Evolutionary conservation across 2,329 filamentous ascomycete genomes (phyloP).

Genomic region (Bertia moriformis): DNA sequence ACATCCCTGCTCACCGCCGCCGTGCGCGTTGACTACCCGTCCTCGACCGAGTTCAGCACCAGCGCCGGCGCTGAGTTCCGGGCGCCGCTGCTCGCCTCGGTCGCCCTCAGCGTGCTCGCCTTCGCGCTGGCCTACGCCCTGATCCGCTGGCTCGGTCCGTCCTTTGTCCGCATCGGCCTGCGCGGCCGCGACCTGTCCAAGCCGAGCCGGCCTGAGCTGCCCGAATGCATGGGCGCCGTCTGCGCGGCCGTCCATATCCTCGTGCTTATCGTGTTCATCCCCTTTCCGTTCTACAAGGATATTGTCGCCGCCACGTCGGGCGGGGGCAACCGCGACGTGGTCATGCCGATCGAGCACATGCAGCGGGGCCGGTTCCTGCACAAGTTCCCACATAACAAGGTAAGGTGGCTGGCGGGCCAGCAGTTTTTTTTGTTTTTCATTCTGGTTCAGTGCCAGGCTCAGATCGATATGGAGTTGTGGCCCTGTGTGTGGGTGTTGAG

Average conservation of each 20-base stretch:
- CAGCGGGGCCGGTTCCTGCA: conserved; percentile 77
- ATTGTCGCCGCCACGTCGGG: conserved; percentile 90
- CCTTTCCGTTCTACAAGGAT: conserved; percentile 95
- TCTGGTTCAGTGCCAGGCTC: no score
- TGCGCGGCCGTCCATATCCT: conserved; percentile 87
- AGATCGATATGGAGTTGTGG: no score
- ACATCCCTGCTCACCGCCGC: conserved; percentile 65
- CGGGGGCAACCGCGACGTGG: conserved; percentile 78
- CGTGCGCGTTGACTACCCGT: conserved; percentile 41
- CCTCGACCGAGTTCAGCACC: neutral
- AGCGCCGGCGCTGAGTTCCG: no score
- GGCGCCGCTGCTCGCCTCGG: conserved; percentile 77
- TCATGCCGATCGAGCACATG: conserved; percentile 57
- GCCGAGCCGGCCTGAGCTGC: conserved; percentile 60
- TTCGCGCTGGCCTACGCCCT: conserved; percentile 72
- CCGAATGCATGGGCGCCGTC: conserved; percentile 90
- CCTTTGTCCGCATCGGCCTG: conserved; percentile 76
- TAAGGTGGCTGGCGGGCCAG: conserved; percentile 23
- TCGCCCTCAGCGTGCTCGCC: conserved; percentile 73
- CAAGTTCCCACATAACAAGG: conserved; percentile 87
- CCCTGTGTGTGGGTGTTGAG: no score
- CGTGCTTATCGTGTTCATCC: conserved; percentile 79
- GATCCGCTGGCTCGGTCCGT: conserved; percentile 83
- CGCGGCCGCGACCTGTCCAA: conserved; percentile 85
- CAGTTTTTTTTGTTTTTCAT: conserved; percentile 2